phyloP scores from a whole-genome alignment of 2,329 filamentous ascomycete species.

The Penicillium sp. region DNA sequence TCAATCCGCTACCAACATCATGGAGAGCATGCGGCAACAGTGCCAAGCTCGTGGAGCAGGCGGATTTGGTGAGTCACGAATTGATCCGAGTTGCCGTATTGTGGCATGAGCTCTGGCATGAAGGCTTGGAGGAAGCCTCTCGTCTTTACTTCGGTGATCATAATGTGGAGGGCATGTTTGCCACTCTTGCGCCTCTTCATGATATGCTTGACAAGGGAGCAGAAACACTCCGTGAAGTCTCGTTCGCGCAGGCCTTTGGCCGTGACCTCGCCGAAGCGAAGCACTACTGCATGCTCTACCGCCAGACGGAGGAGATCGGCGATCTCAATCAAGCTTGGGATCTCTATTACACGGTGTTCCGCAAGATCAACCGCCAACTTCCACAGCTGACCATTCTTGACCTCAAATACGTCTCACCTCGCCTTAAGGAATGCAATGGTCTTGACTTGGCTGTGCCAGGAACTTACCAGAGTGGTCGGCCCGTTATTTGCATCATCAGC shows the following conservation, averaged over 20 bases:
- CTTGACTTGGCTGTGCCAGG: conserved; percentile 93
- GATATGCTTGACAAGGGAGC: conserved; percentile 85
- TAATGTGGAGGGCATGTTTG: conserved; percentile 97
- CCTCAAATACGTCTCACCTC: conserved; percentile 93
- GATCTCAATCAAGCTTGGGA: conserved; percentile 99
- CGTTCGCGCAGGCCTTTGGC: conserved; percentile 95
- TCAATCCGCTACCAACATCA: conserved; percentile 83
- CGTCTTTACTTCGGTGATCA: conserved; percentile 95
- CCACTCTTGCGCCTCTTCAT: conserved; percentile 81
- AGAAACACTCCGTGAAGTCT: conserved; percentile 90
- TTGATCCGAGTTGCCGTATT: conserved; percentile 93
- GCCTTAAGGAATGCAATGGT: conserved; percentile 76
- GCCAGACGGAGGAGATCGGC: conserved; percentile 78
- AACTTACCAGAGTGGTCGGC: conserved; percentile 75
- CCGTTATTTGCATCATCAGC: conserved; percentile 76
- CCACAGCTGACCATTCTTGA: conserved; percentile 90
- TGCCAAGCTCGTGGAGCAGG: conserved; percentile 85
- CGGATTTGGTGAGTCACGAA: conserved; percentile 90
- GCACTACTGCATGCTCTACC: conserved; percentile 92
- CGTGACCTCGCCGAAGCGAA: conserved; percentile 90
- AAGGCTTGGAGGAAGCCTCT: conserved; percentile 93
- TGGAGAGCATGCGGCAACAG: conserved; percentile 99
- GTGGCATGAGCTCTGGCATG: conserved; percentile 99
- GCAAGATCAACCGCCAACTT: conserved; percentile 86
- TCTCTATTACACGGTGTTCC: conserved; percentile 97